Conservation (phyloP, 768 basidiomycete genomes). For the Daedaleopsis nitida region DNA sequence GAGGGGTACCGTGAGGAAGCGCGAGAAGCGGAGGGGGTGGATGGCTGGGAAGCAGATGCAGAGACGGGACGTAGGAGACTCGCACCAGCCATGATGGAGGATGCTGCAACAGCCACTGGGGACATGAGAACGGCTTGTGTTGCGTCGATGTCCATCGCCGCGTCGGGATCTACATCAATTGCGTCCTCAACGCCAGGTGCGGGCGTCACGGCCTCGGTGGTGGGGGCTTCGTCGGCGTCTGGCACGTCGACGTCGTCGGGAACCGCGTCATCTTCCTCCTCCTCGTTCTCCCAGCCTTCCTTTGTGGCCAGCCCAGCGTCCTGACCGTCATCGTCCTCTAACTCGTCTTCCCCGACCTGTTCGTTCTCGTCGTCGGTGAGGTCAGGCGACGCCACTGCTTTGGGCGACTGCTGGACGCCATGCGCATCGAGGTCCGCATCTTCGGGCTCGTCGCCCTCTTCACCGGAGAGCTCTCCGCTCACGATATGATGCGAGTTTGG, state of each 20-base stretch:
- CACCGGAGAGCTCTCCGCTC: slow-evolving; percentile 27
- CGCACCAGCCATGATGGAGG: slow-evolving; percentile 53
- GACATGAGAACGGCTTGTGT: slow-evolving; percentile 28
- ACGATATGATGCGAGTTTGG: slow-evolving; percentile 16
- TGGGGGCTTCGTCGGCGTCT: slow-evolving; percentile 20
- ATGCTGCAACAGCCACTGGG: slow-evolving; percentile 38
- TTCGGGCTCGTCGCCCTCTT: slow-evolving; percentile 36
- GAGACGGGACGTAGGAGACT: slow-evolving; percentile 41
- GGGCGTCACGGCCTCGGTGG: slow-evolving; percentile 13
- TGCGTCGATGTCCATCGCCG: slow-evolving; percentile 27
- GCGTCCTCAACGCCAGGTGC: slow-evolving; percentile 31
- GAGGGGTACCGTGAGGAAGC: slow-evolving; percentile 45
- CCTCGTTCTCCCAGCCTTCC: slow-evolving; percentile 15
- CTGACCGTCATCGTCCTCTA: slow-evolving; percentile 20
- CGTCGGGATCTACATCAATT: slow-evolving; percentile 21
- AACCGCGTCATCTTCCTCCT: slow-evolving; percentile 31
- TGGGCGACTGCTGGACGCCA: slow-evolving; percentile 21
- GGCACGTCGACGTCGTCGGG: slow-evolving; percentile 33
- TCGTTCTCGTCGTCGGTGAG: slow-evolving; percentile 38
- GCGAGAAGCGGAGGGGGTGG: slow-evolving; percentile 38
- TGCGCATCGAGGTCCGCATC: slow-evolving; percentile 28
- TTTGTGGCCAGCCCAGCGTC: slow-evolving; percentile 8
- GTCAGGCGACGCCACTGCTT: slow-evolving; percentile 27
- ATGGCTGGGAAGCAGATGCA: slow-evolving; percentile 37
- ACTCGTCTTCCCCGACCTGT: slow-evolving; percentile 29